Percentiles rank a stretch among this genome's conserved stretches.
Evolutionary conservation across 768 basidiomycete species (phyloP).

Genomic region (Trametopsis cervina): DNA sequence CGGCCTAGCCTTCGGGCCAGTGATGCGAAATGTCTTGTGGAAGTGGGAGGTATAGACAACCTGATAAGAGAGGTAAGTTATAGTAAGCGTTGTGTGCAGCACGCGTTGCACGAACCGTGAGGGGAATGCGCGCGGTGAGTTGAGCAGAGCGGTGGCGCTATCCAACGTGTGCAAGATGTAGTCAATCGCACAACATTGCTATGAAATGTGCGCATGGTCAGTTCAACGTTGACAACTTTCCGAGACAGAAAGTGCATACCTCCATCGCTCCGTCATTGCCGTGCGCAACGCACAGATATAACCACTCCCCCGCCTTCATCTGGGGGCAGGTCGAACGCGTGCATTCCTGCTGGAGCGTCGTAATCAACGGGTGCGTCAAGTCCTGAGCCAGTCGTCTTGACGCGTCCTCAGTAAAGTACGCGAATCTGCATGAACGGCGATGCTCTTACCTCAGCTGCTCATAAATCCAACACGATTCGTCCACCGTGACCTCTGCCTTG

Average conservation of each 20-base stretch:
- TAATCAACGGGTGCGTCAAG: slow-evolving; percentile 78
- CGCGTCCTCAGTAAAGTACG: not conserved
- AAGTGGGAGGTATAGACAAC: slow-evolving; percentile 73
- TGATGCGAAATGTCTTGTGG: slow-evolving; percentile 83
- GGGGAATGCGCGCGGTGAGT: slow-evolving; percentile 87
- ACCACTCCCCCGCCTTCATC: slow-evolving; percentile 99
- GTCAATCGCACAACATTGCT: slow-evolving; percentile 97
- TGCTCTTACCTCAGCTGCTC: slow-evolving; percentile 46
- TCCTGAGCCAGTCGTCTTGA: slow-evolving; percentile 81
- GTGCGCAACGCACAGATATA: slow-evolving; percentile 93
- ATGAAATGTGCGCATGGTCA: not conserved
- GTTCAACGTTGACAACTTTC: not conserved
- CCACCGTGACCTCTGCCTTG: slow-evolving; percentile 53
- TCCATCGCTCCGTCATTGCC: slow-evolving; percentile 85
- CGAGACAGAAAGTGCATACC: slow-evolving; percentile 35
- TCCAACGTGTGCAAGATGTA: slow-evolving; percentile 92
- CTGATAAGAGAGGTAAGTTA: slow-evolving; percentile 32
- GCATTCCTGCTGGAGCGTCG: slow-evolving; percentile 81
- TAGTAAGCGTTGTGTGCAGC: slow-evolving; percentile 8
- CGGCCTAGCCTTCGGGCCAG: slow-evolving; percentile 87
- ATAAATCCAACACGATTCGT: slow-evolving; percentile 83
- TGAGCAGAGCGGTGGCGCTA: slow-evolving; percentile 86
- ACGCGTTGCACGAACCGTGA: slow-evolving; percentile 53
- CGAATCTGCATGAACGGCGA: not conserved
- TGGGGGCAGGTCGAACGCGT: slow-evolving; percentile 83